Evolutionary conservation across 768 basidiomycete genomes (phyloP).

Genomic region (Kwoniella bestiolae): DNA sequence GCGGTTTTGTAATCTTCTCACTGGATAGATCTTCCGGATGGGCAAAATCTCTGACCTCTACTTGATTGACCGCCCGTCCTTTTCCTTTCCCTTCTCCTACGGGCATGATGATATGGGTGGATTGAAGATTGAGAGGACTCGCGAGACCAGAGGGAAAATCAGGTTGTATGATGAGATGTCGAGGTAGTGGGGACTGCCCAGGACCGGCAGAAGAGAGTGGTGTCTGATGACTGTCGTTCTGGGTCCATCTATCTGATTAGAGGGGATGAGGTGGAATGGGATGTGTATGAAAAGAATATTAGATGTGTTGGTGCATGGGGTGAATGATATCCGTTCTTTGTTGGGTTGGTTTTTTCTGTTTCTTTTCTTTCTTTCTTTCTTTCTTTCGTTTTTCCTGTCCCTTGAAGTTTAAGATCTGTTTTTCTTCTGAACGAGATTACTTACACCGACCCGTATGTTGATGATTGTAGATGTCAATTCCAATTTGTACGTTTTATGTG

Average conservation of each 20-base stretch:
- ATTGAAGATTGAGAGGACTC: not conserved
- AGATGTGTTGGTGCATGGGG: no score
- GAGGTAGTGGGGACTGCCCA: not conserved
- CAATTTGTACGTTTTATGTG: no score
- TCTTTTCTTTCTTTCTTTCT: no score
- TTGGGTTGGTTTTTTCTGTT: not conserved
- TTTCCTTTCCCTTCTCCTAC: not conserved
- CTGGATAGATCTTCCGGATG: slow-evolving; percentile 3
- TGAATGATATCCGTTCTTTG: not conserved
- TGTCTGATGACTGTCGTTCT: not conserved
- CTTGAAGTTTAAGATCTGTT: no score
- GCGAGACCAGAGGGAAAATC: not conserved
- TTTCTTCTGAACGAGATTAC: no score
- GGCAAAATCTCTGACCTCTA: not conserved
- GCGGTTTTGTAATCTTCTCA: slow-evolving; percentile 8
- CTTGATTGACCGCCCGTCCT: not conserved
- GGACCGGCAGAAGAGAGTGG: not conserved
- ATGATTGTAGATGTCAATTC: no score
- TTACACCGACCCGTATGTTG: no score
- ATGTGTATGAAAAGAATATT: not conserved
- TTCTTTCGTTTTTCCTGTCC: no score
- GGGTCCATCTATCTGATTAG: not conserved
- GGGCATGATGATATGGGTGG: not conserved
- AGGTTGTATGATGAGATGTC: not conserved
- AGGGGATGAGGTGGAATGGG: no score